Conservation (phyloP, 2,329 filamentous ascomycete genomes). For the Pseudofabraea citricarpa region DNA sequence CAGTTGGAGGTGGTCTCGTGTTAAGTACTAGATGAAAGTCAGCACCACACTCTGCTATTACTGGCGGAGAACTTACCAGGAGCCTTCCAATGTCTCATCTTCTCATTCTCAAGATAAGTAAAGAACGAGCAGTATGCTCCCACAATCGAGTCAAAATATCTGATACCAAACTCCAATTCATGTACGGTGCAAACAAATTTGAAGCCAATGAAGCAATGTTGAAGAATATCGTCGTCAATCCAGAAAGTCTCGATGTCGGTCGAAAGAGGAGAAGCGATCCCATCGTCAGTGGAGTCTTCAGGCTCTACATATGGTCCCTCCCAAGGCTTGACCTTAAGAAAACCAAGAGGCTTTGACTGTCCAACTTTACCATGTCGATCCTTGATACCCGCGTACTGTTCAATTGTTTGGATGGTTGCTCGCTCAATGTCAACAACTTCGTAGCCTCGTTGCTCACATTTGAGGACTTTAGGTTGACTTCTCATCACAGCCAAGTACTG, state of each 20-base stretch:
- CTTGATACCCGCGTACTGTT: conserved; percentile 39
- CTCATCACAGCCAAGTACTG: conserved; percentile 26
- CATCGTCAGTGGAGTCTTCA: conserved; percentile 21
- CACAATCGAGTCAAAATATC: conserved; percentile 57
- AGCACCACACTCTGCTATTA: not conserved
- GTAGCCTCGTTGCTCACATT: conserved; percentile 50
- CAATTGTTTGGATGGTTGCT: conserved; percentile 35
- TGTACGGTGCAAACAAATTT: conserved; percentile 53
- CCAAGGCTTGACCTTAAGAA: conserved; percentile 37
- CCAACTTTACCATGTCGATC: conserved; percentile 28
- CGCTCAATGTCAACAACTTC: conserved; percentile 51
- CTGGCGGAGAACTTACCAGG: conserved; percentile 32
- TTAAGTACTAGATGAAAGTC: conserved; percentile 18
- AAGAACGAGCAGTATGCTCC: conserved; percentile 58
- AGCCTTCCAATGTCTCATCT: conserved; percentile 63
- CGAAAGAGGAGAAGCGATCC: conserved; percentile 8
- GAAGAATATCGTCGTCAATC: conserved; percentile 58
- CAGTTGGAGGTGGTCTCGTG: conserved; percentile 22
- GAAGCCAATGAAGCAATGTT: conserved; percentile 58
- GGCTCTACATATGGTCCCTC: conserved; percentile 29
- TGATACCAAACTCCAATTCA: conserved; percentile 53
- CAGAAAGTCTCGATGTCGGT: conserved; percentile 51
- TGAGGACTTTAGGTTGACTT: conserved; percentile 34
- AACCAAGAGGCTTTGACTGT: conserved; percentile 38
- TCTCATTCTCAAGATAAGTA: conserved; percentile 60